Conservation (phyloP, 208 protist species). For the Leishmania arabica region DNA sequence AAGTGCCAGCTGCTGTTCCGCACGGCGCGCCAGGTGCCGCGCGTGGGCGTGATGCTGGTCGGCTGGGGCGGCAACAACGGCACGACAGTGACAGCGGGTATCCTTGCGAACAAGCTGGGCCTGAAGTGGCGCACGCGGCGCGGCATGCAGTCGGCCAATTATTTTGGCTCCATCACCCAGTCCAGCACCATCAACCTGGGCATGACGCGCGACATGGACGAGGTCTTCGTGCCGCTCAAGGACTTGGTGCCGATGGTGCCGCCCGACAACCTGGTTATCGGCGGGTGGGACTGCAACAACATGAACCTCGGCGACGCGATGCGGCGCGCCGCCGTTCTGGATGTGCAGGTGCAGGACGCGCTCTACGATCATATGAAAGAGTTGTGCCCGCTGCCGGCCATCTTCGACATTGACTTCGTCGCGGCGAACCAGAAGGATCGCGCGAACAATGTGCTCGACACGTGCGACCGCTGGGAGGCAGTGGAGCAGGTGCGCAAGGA, state of each 20-base stretch:
- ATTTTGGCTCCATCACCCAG: conserved; percentile 98
- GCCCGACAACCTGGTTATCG: conserved; percentile 97
- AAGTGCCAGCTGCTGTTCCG: conserved; percentile 78
- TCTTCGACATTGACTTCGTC: conserved; percentile 98
- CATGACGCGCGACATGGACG: conserved; percentile 80
- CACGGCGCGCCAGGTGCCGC: conserved; percentile 88
- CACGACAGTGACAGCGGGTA: conserved; percentile 96
- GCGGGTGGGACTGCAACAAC: conserved; percentile 98
- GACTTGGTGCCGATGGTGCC: conserved; percentile 96
- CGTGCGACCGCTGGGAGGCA: conserved; percentile 90
- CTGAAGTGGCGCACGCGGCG: conserved; percentile 95
- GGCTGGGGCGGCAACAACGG: conserved; percentile 99
- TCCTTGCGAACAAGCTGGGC: conserved; percentile 95
- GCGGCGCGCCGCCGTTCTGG: conserved; percentile 95
- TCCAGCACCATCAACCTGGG: conserved; percentile 96
- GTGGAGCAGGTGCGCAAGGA: conserved; percentile 95
- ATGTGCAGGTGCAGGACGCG: conserved; percentile 92
- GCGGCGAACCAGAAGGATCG: conserved; percentile 97
- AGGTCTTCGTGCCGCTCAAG: conserved; percentile 95
- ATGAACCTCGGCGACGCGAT: conserved; percentile 96
- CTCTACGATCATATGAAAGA: conserved; percentile 87
- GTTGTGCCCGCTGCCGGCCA: conserved; percentile 94
- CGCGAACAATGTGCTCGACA: conserved; percentile 96
- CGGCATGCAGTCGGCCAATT: conserved; percentile 95
- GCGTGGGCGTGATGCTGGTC: conserved; percentile 95